Conservation (phyloP, 2,329 filamentous ascomycete species). For the Penicillium sp. region DNA sequence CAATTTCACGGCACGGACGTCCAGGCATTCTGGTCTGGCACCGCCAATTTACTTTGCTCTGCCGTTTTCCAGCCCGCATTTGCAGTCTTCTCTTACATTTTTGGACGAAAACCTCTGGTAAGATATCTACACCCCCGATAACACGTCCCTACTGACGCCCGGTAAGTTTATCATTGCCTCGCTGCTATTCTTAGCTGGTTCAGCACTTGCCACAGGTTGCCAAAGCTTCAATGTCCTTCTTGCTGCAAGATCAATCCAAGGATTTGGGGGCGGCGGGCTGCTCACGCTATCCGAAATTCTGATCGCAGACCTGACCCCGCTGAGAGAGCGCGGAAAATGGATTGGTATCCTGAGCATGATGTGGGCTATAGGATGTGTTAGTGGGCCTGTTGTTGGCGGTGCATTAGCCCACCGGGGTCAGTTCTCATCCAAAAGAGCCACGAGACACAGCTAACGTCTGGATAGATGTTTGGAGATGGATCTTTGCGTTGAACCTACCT, state of each 20-base stretch:
- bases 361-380: background rate
- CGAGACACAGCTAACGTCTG: background rate
- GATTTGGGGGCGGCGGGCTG: background rate
- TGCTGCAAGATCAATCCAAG: background rate
- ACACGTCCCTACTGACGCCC: background rate
- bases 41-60: background rate
- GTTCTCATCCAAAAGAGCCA: background rate
- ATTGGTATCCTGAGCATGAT: background rate
- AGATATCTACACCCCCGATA: background rate
- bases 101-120: background rate
- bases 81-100: background rate
- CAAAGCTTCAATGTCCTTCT: background rate
- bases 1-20: background rate
- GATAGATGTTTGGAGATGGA: background rate
- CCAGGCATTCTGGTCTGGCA: background rate
- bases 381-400: background rate
- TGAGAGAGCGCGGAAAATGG: background rate
- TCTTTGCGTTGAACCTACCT: background rate
- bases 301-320: constrained; percentile 1
- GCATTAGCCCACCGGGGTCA: background rate
- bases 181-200: background rate
- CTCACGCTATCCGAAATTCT: background rate
- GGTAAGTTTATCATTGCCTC: background rate
- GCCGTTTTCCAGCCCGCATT: background rate
- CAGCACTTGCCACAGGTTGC: background rate